These are phyloP conservation scores for Thelonectria olida DNA, from an alignment of 2,329 filamentous ascomycete species.

Conservation along the genomic window DNA sequence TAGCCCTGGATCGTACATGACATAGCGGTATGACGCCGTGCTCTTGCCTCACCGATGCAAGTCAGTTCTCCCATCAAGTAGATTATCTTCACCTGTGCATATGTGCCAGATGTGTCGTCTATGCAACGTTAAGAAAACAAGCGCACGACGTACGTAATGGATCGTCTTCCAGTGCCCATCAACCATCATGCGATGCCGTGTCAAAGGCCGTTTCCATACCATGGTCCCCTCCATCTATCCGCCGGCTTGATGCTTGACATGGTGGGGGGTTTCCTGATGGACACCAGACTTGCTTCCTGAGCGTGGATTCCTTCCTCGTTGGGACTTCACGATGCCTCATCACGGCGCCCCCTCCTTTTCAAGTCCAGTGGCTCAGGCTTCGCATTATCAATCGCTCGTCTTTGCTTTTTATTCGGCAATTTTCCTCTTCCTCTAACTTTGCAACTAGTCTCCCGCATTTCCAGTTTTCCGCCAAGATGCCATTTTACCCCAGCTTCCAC, in stretches of 20 bases:
- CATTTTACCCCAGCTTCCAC: constrained; percentile 38
- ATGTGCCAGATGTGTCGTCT: background rate
- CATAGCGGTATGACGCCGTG: background rate
- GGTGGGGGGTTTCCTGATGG: constrained; percentile 26
- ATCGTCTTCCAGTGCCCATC: constrained; percentile 25
- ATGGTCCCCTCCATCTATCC: constrained; percentile 33
- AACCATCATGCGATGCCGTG: constrained; percentile 36
- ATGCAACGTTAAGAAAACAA: constrained; percentile 20
- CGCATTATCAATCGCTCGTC: constrained; percentile 22
- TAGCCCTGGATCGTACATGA: constrained; percentile 1
- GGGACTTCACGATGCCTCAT: constrained; percentile 39
- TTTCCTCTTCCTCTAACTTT: constrained; percentile 19
- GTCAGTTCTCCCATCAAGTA: background rate
- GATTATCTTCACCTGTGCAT: background rate
- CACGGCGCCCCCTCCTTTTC: constrained; percentile 21
- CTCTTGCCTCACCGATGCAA: background rate
- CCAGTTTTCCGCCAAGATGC: constrained; percentile 3
- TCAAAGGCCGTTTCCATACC: constrained; percentile 25
- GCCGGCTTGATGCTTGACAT: constrained; percentile 25
- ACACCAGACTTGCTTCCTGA: constrained; percentile 21
- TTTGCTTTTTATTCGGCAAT: constrained; percentile 20
- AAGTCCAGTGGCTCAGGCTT: constrained; percentile 19
- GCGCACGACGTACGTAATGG: constrained; percentile 36
- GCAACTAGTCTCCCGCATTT: constrained; percentile 24
- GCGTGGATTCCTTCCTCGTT: constrained; percentile 28